Evolutionary conservation across 108 stramenopile species (phyloP).

Genomic region (Mediolabrus comicus): DNA sequence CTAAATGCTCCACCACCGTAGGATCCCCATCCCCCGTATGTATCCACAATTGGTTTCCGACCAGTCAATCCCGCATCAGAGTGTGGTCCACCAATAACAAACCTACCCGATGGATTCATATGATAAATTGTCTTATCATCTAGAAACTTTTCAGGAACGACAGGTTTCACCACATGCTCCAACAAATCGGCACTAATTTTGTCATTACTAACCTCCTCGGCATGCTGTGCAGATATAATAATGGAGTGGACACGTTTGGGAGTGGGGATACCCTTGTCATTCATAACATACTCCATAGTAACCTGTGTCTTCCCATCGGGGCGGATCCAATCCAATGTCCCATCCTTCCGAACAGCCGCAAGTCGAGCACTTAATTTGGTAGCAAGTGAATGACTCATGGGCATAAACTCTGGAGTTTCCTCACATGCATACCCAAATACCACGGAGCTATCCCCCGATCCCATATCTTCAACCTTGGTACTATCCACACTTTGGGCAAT

Average conservation of each 20-base stretch:
- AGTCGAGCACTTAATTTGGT: conserved; percentile 87
- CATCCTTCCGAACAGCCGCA: conserved; percentile 95
- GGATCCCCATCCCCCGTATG: conserved; percentile 98
- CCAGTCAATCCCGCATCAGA: conserved; percentile 98
- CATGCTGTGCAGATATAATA: conserved; percentile 96
- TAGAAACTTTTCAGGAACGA: conserved; percentile 94
- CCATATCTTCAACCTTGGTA: conserved; percentile 90
- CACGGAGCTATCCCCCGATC: conserved; percentile 98
- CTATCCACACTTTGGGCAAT: conserved; percentile 96
- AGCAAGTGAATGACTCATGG: conserved; percentile 92
- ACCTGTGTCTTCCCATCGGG: conserved; percentile 98
- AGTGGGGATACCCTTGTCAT: conserved; percentile 74
- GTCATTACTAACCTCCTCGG: conserved; percentile 91
- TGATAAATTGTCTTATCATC: conserved; percentile 98
- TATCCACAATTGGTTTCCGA: conserved; percentile 96
- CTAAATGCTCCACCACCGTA: conserved; percentile 97
- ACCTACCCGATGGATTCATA: conserved; percentile 90
- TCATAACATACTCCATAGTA: conserved; percentile 87
- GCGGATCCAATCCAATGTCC: conserved; percentile 92
- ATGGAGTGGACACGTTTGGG: conserved; percentile 95
- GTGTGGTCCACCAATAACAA: conserved; percentile 98
- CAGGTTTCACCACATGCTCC: conserved; percentile 97
- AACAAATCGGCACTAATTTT: conserved; percentile 90
- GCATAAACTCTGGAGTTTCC: conserved; percentile 94
- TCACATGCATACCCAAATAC: conserved; percentile 98